phyloP scores from a whole-genome alignment of 2,329 filamentous ascomycete genomes.

The Sphaceloma murrayae region DNA sequence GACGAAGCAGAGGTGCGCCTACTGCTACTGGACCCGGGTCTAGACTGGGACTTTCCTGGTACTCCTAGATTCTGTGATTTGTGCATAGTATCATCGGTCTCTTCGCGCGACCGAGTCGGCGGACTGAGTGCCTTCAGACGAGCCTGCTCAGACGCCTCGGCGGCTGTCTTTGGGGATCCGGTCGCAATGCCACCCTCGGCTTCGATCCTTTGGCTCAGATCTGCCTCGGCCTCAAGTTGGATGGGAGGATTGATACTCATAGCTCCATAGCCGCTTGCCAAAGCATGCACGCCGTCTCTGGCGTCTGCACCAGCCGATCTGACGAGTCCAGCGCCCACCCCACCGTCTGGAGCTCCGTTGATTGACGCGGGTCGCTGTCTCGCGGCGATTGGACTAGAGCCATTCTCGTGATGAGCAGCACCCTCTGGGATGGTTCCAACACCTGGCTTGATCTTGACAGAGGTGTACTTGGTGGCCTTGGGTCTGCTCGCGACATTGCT shows the following conservation, averaged over 20 bases:
- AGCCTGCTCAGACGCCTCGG: conserved; percentile 18
- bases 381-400: conserved; percentile 3
- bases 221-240: conserved; percentile 1
- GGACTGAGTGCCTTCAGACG: conserved; percentile 15
- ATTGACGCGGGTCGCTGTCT: conserved; percentile 10
- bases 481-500: conserved; percentile 54
- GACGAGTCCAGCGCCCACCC: conserved; percentile 46
- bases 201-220: conserved; percentile 13
- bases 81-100: conserved; percentile 7
- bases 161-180: conserved; percentile 17
- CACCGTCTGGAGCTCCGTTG: conserved; percentile 37
- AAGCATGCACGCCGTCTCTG: conserved; percentile 56
- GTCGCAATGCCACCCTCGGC: conserved; percentile 11
- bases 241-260: conserved; percentile 23
- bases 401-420: conserved; percentile 2
- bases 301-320: conserved; percentile 47
- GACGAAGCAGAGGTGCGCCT: conserved; percentile 16
- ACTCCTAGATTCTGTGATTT: conserved; percentile 16
- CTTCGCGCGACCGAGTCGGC: conserved; percentile 2
- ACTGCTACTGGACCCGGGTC: conserved; percentile 16
- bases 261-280: conserved; percentile 40
- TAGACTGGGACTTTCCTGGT: conserved; percentile 15
- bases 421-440: conserved; percentile 36
- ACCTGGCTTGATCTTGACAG: conserved; percentile 57
- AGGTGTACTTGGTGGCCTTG: conserved; percentile 50